phyloP scores from a whole-genome alignment of 805 yeast species.

The Sugiyamaella qingdaonensis region DNA sequence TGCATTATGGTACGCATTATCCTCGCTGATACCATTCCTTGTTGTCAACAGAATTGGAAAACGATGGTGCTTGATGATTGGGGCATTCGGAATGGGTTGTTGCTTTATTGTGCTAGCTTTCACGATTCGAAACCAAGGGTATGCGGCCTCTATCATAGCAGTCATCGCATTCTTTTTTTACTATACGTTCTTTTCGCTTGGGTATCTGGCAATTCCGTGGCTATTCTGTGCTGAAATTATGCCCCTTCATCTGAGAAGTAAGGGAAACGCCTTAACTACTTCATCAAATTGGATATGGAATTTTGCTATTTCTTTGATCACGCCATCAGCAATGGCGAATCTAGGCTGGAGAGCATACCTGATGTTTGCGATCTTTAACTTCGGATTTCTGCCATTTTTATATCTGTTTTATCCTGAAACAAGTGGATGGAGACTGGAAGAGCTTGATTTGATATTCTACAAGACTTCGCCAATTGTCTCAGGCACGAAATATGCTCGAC shows the following conservation, averaged over 20 bases:
- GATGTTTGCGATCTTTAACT: slow-evolving; percentile 33
- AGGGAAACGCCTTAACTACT: slow-evolving; percentile 46
- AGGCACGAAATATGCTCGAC: too few species aligned
- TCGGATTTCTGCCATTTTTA: slow-evolving; percentile 42
- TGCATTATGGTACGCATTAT: slow-evolving; percentile 7
- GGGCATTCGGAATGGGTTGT: slow-evolving; percentile 45
- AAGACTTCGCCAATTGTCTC: too few species aligned
- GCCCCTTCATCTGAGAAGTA: not conserved
- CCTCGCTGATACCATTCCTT: slow-evolving; percentile 13
- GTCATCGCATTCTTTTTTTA: slow-evolving; percentile 32
- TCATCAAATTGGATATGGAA: slow-evolving; percentile 61
- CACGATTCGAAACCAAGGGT: not conserved
- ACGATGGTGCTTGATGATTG: slow-evolving; percentile 50
- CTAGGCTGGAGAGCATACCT: not conserved
- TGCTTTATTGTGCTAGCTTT: slow-evolving; percentile 14
- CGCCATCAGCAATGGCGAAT: not conserved
- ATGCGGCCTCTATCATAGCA: slow-evolving; percentile 8
- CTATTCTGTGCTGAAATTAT: not conserved
- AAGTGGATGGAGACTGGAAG: slow-evolving; percentile 55
- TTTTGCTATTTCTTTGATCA: slow-evolving; percentile 40
- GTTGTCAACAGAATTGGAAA: slow-evolving; percentile 45
- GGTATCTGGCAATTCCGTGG: slow-evolving; percentile 44
- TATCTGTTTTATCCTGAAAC: slow-evolving; percentile 54
- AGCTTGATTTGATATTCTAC: slow-evolving; percentile 39
- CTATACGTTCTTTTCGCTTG: slow-evolving; percentile 34